These are phyloP conservation scores for Arabidopsis suecica DNA, from an alignment of 345 rosid species.

Conservation along the genomic window DNA sequence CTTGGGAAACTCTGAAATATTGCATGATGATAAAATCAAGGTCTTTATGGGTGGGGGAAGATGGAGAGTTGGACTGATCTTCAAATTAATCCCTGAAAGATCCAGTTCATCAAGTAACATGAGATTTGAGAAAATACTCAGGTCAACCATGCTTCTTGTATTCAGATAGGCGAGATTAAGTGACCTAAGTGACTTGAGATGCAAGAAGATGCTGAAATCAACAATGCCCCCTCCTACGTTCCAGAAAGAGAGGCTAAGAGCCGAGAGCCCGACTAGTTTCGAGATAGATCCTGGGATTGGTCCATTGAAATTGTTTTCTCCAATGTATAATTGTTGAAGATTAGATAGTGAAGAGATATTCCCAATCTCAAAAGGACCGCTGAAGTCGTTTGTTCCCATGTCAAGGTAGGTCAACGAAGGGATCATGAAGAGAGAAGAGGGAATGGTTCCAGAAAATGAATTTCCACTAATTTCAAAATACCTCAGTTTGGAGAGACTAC, in stretches of 20 bases:
- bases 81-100: slow-evolving; percentile 31
- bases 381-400: not conserved
- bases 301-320: slow-evolving; percentile 40
- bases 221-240: not conserved
- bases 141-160: too few species aligned
- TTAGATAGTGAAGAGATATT: slow-evolving; percentile 2
- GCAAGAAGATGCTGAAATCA: slow-evolving; percentile 29
- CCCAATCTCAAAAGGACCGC: slow-evolving; percentile 12
- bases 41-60: not conserved
- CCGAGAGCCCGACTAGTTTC: not conserved
- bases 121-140: too few species aligned
- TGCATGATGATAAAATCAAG: slow-evolving; percentile 21
- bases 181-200: not conserved
- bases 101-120: not conserved
- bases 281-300: slow-evolving; percentile 31
- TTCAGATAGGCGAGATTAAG: not conserved
- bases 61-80: slow-evolving; percentile 6
- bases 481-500: too few species aligned
- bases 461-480: not conserved
- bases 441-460: slow-evolving; percentile 2
- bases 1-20: slow-evolving; percentile 28
- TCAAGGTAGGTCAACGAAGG: not conserved
- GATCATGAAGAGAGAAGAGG: slow-evolving; percentile 19
- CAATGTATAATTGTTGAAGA: accelerated
- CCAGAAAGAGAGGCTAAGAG: not conserved